Evolutionary conservation across 148 eudicot species (phyloP).

Genomic region (Linanthus parryae): DNA sequence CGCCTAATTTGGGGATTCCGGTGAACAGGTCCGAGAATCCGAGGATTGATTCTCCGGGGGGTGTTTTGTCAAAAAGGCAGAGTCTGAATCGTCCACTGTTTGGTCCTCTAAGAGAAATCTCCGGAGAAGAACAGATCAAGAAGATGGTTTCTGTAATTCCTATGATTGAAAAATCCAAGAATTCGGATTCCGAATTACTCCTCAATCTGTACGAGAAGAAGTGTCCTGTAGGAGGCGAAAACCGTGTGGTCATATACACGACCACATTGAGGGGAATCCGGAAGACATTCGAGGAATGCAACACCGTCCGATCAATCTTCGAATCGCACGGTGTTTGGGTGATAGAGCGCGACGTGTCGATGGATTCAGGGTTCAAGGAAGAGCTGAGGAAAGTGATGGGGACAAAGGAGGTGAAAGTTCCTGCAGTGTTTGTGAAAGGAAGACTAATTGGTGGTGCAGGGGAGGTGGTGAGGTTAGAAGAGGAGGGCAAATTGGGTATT

Average conservation of each 20-base stretch:
- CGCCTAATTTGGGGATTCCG: conserved; percentile 25
- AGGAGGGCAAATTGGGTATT: conserved; percentile 62
- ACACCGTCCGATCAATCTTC: conserved; percentile 40
- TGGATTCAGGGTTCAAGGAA: conserved; percentile 81
- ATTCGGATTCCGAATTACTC: background rate
- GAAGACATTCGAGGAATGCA: conserved; percentile 95
- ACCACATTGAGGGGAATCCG: conserved; percentile 86
- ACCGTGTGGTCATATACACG: conserved; percentile 57
- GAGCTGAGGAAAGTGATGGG: conserved; percentile 64
- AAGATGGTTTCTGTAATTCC: conserved; percentile 40
- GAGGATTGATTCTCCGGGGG: conserved; percentile 28
- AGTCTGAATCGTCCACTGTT: conserved; percentile 63
- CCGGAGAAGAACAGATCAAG: conserved; percentile 48
- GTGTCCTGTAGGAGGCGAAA: conserved; percentile 63
- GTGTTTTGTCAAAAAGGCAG: conserved; percentile 36
- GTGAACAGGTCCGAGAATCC: conserved; percentile 25
- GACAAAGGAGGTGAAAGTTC: conserved; percentile 52
- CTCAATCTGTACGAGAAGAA: conserved; percentile 32
- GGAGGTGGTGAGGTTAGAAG: conserved; percentile 59
- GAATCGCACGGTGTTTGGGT: conserved; percentile 46
- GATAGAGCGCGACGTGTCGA: conserved; percentile 77
- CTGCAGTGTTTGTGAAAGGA: conserved; percentile 70
- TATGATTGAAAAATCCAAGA: conserved; percentile 5
- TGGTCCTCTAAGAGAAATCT: conserved; percentile 63
- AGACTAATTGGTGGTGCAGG: conserved; percentile 77